phyloP scores from a whole-genome alignment of 495 filamentous ascomycete species.

The Penicillium pancosmium region DNA sequence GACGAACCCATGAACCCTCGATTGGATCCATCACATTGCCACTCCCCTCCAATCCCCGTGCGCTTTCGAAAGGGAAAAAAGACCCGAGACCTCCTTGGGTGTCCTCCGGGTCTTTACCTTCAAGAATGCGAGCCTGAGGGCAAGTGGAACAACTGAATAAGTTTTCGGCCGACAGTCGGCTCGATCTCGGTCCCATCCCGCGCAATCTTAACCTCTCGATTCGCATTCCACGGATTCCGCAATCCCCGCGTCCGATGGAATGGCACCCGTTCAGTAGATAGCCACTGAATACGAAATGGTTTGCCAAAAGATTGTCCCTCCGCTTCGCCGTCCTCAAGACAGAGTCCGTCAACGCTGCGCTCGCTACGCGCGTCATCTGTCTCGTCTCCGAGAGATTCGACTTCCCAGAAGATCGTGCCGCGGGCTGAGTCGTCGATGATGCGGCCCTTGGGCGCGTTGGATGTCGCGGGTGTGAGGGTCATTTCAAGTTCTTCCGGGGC shows the following conservation, averaged over 20 bases:
- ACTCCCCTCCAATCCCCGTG: too few relatives aligned
- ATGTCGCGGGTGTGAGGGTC: constrained; percentile 78
- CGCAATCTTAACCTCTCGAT: constrained; percentile 95
- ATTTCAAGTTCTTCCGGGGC: constrained; percentile 50
- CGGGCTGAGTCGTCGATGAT: constrained; percentile 93
- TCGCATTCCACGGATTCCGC: constrained; percentile 95
- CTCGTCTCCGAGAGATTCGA: constrained; percentile 62
- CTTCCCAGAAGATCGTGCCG: constrained; percentile 97
- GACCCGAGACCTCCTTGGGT: too few relatives aligned
- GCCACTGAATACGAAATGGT: constrained; percentile 91
- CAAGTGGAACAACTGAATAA: constrained; percentile 78
- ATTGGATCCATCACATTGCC: too few relatives aligned
- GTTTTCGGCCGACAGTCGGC: constrained; percentile 73
- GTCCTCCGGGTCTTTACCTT: too few relatives aligned
- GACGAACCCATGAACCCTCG: too few relatives aligned
- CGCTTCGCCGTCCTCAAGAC: constrained; percentile 43
- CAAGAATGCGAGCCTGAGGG: not conserved
- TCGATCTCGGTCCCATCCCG: constrained; percentile 95
- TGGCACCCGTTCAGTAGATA: constrained; percentile 81
- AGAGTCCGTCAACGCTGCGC: constrained; percentile 39
- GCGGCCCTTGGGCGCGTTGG: constrained; percentile 77
- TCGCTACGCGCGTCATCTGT: constrained; percentile 35
- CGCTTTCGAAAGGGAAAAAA: too few relatives aligned
- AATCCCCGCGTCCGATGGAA: constrained; percentile 90
- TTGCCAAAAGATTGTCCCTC: constrained; percentile 76